phyloP scores from a whole-genome alignment of 2,329 filamentous ascomycete genomes.

The Corniculantispora saksenae region DNA sequence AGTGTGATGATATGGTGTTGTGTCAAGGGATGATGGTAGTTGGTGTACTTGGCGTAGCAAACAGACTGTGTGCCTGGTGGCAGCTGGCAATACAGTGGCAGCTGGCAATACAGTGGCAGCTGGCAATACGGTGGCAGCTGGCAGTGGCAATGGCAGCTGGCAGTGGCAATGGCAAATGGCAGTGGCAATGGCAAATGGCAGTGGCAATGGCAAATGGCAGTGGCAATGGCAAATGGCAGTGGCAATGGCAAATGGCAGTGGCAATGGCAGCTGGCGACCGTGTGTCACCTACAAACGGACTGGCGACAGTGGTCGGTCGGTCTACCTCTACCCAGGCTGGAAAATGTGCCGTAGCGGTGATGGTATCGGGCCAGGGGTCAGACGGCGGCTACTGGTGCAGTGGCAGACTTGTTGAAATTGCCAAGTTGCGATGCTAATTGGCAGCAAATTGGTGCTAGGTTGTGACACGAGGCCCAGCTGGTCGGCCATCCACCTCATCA shows the following conservation, averaged over 20 bases:
- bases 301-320: background rate
- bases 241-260: background rate
- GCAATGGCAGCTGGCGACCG: background rate
- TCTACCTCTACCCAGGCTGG: no score
- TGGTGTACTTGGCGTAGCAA: background rate
- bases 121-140: background rate
- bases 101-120: background rate
- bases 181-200: no score
- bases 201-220: no score
- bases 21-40: conserved; percentile 27
- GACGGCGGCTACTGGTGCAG: conserved; percentile 6
- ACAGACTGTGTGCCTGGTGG: background rate
- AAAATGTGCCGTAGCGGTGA: background rate
- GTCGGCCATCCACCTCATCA: background rate
- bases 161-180: no score
- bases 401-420: background rate
- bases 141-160: background rate
- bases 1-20: background rate
- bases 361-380: background rate
- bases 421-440: background rate
- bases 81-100: background rate
- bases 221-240: background rate
- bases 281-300: background rate
- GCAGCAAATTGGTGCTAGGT: no score
- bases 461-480: background rate